Evolutionary conservation across 2,329 filamentous ascomycete species (phyloP), one percentile per base, ranked within the genome.

Genomic region (Penicillium digitatum): DNA sequence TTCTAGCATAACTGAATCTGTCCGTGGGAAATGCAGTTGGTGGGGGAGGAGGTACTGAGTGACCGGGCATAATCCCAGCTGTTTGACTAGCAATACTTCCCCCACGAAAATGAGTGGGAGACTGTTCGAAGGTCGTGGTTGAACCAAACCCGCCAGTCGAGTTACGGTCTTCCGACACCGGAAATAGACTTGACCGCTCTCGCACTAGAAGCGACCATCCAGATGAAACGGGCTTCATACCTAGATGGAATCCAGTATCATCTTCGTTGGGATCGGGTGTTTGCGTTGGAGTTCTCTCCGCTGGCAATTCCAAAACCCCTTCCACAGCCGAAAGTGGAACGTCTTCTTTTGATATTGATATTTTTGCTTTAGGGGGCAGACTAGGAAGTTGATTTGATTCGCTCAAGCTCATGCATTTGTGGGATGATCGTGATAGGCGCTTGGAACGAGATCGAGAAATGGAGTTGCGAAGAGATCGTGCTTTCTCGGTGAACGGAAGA

Each of bases 11-110:
- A 31, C 64, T 68, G 52, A 72, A 68, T 34, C 70, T 61, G 39
- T 69, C 69, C n/a, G 64, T 62, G 18, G 62, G 63, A 52, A 63
- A 68, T 10, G 68, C 66, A 40, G 64, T 59, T 5, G 69, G 65
- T 1, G 72, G 74, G 32, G 70, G 63, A 9, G 72, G 68, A 22
- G 73, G 74, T 32, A 75, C 60, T 3, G 73, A 68, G 34, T 69
- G 67, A 16, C 72, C 69, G 14, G 74, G 73, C 29, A 64, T 66
- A 8, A 59, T 55, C 31, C 73, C 72, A 24, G 70, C 58, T 2
- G 63, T 66, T 60, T 72, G 71, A 31, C 67, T 62, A 14, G 67
- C 64, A 38, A 74, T 71, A 53, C 71, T 74, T 45, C 61, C 62
- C 27, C 65, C 66, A 56, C 66, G 72, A 54, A 65, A 12, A 39